Percentiles rank a stretch among this genome's conserved stretches.
Evolutionary conservation across 2,329 filamentous ascomycete genomes (phyloP).

Genomic region (Didymella lethalis): DNA sequence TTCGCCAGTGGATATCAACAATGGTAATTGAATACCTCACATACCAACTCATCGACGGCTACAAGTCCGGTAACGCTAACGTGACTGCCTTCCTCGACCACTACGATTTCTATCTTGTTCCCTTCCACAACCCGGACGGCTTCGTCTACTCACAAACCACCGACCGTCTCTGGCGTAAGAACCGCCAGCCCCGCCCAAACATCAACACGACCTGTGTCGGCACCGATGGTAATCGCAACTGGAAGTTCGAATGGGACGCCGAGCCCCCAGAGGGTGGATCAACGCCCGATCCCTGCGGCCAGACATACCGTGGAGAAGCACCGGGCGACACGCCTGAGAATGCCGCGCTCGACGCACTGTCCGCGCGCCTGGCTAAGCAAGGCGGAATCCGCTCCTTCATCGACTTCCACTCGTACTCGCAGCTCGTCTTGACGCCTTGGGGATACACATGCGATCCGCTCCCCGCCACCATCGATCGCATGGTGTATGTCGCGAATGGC

Average conservation of each 20-base stretch:
- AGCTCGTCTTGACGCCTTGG: constrained; percentile 66
- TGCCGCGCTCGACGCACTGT: constrained; percentile 54
- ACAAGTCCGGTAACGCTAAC: constrained; percentile 34
- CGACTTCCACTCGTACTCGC: constrained; percentile 70
- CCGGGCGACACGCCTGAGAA: constrained; percentile 45
- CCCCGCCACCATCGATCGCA: constrained; percentile 59
- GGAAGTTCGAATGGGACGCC: constrained; percentile 44
- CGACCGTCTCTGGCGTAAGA: constrained; percentile 49
- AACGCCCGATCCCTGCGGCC: constrained; percentile 41
- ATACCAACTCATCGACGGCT: constrained; percentile 41
- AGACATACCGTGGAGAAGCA: constrained; percentile 45
- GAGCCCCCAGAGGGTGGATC: constrained; percentile 37
- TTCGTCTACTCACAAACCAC: constrained; percentile 47
- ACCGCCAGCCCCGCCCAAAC: constrained; percentile 43
- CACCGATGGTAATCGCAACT: constrained; percentile 49
- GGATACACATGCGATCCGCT: constrained; percentile 54
- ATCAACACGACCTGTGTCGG: constrained; percentile 40
- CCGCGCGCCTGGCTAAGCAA: constrained; percentile 50
- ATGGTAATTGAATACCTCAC: constrained; percentile 44
- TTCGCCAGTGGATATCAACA: constrained; percentile 20
- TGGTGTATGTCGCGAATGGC: constrained; percentile 47
- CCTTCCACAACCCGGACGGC: constrained; percentile 46
- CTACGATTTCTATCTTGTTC: constrained; percentile 47
- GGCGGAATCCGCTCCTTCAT: constrained; percentile 65
- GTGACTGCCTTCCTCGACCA: constrained; percentile 42